Percentiles rank a stretch among this genome's conserved stretches.
These are phyloP conservation scores for Antitrichia curtipendula DNA, from an alignment of 225 moss, liverwort and hornwort species.

Conservation along the genomic window DNA sequence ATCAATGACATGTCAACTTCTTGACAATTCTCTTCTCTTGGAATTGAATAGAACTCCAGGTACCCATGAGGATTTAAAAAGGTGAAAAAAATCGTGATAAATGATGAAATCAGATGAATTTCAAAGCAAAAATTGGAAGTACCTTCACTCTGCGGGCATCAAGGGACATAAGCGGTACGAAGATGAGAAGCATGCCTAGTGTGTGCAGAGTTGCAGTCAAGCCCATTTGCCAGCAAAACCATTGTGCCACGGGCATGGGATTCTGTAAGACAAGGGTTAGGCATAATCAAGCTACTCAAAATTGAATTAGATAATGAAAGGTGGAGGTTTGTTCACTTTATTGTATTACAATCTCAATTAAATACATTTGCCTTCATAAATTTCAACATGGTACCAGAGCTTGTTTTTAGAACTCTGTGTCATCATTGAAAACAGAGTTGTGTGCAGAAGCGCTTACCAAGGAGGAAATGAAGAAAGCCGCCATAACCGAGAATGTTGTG, in stretches of 20 bases:
- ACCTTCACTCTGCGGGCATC: conserved; percentile 95
- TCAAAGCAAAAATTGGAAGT: background rate
- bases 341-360: background rate
- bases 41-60: background rate
- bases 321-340: too few species aligned
- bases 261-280: conserved; percentile 33
- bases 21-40: background rate
- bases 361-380: background rate
- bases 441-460: conserved; percentile 27
- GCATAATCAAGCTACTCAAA: background rate
- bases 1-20: background rate
- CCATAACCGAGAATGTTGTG: conserved; percentile 85
- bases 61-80: background rate
- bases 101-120: background rate
- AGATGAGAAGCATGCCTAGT: conserved; percentile 69
- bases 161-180: conserved; percentile 88
- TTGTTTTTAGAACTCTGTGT: background rate
- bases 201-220: conserved; percentile 85
- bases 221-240: conserved; percentile 99
- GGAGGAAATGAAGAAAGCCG: conserved; percentile 90
- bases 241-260: conserved; percentile 91
- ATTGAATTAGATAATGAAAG: background rate
- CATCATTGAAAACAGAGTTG: background rate
- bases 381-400: background rate
- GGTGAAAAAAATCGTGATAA: too few species aligned